A percentile compares a stretch with the other conserved stretches of the same genome.
phyloP scores from a whole-genome alignment of 768 basidiomycete species.

The Mycena venus region DNA sequence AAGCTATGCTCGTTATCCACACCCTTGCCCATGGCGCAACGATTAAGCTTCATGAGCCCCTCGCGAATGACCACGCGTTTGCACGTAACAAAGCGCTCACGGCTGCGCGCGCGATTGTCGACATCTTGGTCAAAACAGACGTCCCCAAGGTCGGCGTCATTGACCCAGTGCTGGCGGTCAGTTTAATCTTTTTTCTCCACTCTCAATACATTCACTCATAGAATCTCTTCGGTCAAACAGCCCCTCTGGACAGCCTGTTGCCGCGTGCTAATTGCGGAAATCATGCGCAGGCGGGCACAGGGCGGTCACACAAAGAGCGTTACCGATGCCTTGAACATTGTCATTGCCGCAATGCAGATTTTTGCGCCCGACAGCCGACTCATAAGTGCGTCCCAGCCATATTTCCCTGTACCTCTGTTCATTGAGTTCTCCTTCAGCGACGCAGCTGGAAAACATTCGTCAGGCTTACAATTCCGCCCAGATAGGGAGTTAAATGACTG shows the following conservation, averaged over 20 bases:
- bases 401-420: neutral
- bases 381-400: slow-evolving; percentile 1
- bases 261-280: slow-evolving; percentile 1
- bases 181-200: neutral
- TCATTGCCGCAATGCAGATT: slow-evolving; percentile 15
- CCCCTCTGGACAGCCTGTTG: slow-evolving; percentile 18
- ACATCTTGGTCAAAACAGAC: slow-evolving; percentile 18
- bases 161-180: slow-evolving; percentile 29
- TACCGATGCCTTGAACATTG: neutral
- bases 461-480: slow-evolving; percentile 2
- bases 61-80: slow-evolving; percentile 24
- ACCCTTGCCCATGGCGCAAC: slow-evolving; percentile 41
- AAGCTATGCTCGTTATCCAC: slow-evolving; percentile 38
- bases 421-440: neutral
- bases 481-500: neutral
- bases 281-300: neutral
- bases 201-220: no score
- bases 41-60: slow-evolving; percentile 42
- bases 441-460: slow-evolving; percentile 7
- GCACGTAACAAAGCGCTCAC: slow-evolving; percentile 10
- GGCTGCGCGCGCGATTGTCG: slow-evolving; percentile 21
- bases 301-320: neutral
- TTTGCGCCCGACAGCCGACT: slow-evolving; percentile 14
- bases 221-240: no score
- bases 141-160: slow-evolving; percentile 19